Percentiles rank a stretch among this genome's conserved stretches.
Evolutionary conservation across 495 filamentous ascomycete species (phyloP).

Genomic region (Parmelia sp.): DNA sequence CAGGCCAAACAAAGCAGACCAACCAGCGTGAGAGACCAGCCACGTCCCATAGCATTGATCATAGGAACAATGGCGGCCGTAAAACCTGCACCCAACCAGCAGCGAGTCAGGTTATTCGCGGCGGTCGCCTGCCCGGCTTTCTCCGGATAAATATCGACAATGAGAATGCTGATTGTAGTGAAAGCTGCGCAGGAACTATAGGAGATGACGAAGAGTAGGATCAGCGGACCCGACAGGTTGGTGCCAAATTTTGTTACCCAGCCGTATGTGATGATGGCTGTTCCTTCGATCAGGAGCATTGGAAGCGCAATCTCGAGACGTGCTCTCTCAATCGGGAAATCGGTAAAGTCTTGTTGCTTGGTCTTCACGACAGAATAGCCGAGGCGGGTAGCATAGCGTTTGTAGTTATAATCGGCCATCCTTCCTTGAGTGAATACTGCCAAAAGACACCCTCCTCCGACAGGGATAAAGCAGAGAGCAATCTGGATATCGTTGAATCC

Average conservation of each 20-base stretch:
- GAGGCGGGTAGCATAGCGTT: conserved; percentile 4
- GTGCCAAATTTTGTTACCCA: conserved; percentile 39
- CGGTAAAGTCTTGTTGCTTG: conserved; percentile 37
- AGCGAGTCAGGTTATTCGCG: conserved; percentile 44
- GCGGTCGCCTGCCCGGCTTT: conserved; percentile 41
- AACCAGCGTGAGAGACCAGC: conserved; percentile 39
- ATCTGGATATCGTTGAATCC: conserved; percentile 41
- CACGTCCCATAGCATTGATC: conserved; percentile 41
- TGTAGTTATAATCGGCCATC: conserved; percentile 38
- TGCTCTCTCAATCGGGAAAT: conserved; percentile 43
- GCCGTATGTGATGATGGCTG: conserved; percentile 35
- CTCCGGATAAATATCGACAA: conserved; percentile 41
- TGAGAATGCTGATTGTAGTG: conserved; percentile 34
- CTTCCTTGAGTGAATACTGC: background rate
- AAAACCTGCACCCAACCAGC: conserved; percentile 40
- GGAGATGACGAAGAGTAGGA: conserved; percentile 41
- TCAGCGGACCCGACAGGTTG: conserved; percentile 34
- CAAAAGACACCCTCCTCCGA: background rate
- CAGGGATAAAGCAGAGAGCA: conserved; percentile 1
- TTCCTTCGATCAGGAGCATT: background rate
- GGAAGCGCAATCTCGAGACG: conserved; percentile 34
- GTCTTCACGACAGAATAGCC: background rate
- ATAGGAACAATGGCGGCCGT: conserved; percentile 38
- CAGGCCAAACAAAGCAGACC: conserved; percentile 29
- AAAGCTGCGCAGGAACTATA: conserved; percentile 30